Evolutionary conservation across 75 land plant genomes (phyloP).

Genomic region (Cupressus sempervirens): DNA sequence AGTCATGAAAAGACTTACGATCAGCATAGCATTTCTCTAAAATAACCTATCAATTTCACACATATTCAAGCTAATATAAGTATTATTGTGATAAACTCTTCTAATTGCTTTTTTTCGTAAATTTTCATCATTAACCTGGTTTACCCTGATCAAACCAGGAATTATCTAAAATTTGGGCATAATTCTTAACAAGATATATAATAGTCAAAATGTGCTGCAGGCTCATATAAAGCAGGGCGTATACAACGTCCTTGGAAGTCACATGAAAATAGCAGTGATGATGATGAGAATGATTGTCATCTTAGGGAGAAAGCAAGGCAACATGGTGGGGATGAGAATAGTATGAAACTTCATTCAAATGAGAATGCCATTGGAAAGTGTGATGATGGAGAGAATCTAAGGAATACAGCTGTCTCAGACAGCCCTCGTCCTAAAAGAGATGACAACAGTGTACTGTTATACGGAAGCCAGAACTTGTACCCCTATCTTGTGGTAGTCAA

Average conservation of each 20-base stretch:
- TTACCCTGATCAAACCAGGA: not conserved
- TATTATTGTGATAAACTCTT: not conserved
- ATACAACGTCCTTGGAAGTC: conserved; percentile 32
- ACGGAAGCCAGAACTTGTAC: conserved; percentile 22
- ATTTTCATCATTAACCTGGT: not conserved
- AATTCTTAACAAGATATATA: not conserved
- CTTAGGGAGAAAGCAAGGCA: conserved; percentile 12
- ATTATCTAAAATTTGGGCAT: not conserved
- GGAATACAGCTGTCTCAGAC: conserved; percentile 12
- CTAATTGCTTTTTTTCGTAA: not conserved
- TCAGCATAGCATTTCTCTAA: not conserved
- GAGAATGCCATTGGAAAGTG: conserved; percentile 1
- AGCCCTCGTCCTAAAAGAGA: not conserved
- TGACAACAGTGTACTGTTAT: conserved; percentile 11
- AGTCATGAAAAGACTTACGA: not conserved
- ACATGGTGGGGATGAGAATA: conserved; percentile 2
- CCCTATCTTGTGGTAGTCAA: conserved; percentile 40
- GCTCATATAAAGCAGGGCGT: conserved; percentile 29
- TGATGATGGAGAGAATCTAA: conserved; percentile 9
- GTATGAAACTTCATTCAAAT: conserved; percentile 1
- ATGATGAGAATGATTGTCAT: conserved; percentile 1
- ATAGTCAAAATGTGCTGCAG: conserved; percentile 3
- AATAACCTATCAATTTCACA: not conserved
- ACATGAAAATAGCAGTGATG: conserved; percentile 20
- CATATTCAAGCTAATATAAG: not conserved